Percentiles rank a stretch among this genome's conserved stretches.
These are phyloP conservation scores for Colletotrichum sp. DNA, from an alignment of 2,329 filamentous ascomycete species.

Conservation along the genomic window DNA sequence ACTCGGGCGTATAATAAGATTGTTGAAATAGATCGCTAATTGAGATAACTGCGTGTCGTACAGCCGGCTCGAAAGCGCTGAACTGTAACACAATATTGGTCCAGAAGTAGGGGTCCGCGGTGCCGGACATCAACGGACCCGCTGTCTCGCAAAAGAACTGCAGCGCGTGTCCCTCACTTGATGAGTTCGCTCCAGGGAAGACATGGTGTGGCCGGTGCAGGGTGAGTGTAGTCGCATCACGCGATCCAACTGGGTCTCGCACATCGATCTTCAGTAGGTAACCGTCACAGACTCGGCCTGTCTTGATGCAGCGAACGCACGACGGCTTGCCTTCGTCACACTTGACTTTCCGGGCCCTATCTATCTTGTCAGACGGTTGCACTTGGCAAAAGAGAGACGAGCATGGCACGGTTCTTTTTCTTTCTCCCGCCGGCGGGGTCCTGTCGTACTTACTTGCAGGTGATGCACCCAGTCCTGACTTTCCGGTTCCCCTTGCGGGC, in stretches of 20 bases:
- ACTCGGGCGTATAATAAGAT: constrained; percentile 4
- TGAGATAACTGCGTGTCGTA: constrained; percentile 55
- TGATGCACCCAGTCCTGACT: constrained; percentile 56
- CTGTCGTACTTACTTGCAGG: constrained; percentile 52
- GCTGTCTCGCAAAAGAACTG: constrained; percentile 38
- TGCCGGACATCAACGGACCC: constrained; percentile 40
- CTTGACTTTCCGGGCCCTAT: constrained; percentile 60
- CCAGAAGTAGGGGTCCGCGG: constrained; percentile 50
- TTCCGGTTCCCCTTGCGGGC: constrained; percentile 49
- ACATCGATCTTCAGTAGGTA: constrained; percentile 37
- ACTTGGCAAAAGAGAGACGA: background rate
- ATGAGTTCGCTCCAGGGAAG: constrained; percentile 13
- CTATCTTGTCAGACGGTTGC: background rate
- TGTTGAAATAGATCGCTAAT: constrained; percentile 51
- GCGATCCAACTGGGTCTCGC: constrained; percentile 16
- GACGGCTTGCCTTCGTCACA: constrained; percentile 59
- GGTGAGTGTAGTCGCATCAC: constrained; percentile 20
- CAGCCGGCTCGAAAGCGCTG: constrained; percentile 47
- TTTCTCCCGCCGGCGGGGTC: background rate
- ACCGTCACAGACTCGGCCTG: constrained; percentile 62
- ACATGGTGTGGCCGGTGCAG: constrained; percentile 11
- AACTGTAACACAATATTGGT: constrained; percentile 48
- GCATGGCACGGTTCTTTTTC: background rate
- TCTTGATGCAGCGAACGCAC: constrained; percentile 58
- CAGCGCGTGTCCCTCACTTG: constrained; percentile 29